Evolutionary conservation across 257 asterid genomes (phyloP).

Genomic region (Datura wrightii): DNA sequence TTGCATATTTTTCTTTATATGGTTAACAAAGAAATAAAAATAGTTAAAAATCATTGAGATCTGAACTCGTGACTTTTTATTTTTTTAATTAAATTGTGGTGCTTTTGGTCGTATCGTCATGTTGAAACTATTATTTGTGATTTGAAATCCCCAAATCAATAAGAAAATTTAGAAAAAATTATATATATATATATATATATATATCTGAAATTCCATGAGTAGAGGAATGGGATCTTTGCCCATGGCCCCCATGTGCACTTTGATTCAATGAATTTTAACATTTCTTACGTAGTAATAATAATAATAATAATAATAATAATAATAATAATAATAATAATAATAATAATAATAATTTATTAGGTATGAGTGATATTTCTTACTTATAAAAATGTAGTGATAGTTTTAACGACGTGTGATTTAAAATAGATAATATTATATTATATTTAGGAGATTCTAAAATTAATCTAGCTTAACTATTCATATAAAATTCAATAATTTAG

Average conservation of each 20-base stretch:
- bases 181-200: neutral
- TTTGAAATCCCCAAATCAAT: too few relatives aligned
- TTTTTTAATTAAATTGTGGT: too few relatives aligned
- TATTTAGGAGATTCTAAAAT: too few relatives aligned
- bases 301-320: too few relatives aligned
- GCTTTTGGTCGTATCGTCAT: too few relatives aligned
- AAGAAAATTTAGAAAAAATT: neutral
- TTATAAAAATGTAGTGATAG: neutral
- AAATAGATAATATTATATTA: neutral
- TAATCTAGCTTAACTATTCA: too few relatives aligned
- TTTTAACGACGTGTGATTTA: neutral
- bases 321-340: too few relatives aligned
- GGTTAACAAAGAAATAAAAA: neutral
- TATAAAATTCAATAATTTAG: neutral
- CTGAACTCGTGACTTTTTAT: neutral
- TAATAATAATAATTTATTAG: neutral
- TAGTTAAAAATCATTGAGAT: neutral
- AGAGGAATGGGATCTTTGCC: neutral
- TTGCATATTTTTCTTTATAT: neutral
- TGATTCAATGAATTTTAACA: neutral
- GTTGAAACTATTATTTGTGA: too few relatives aligned
- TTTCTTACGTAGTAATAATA: neutral
- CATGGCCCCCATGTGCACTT: conserved; percentile 4
- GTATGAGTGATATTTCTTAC: neutral
- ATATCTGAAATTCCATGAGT: conserved; percentile 1